Evolutionary conservation across 2,329 filamentous ascomycete species (phyloP).

Genomic region (Thelonectria discophora): DNA sequence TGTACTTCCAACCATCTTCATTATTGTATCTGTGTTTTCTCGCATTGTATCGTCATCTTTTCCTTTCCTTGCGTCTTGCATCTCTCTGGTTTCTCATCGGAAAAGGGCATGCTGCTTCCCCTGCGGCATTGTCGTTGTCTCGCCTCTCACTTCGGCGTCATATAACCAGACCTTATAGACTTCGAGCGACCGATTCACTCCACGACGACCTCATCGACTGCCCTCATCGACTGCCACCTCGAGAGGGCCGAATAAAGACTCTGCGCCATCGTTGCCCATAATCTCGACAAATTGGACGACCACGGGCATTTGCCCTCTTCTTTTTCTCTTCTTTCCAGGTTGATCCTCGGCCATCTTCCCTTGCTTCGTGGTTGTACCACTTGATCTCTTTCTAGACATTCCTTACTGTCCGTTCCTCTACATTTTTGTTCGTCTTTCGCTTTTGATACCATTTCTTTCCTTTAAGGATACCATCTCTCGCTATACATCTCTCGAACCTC

Average conservation of each 20-base stretch:
- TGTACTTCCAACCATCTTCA: constrained; percentile 31
- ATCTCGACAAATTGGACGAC: constrained; percentile 39
- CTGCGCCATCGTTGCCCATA: constrained; percentile 22
- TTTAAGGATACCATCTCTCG: constrained; percentile 8
- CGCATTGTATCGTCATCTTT: constrained; percentile 23
- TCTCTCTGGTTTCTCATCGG: constrained; percentile 23
- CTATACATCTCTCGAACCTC: constrained; percentile 15
- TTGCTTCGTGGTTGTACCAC: constrained; percentile 42
- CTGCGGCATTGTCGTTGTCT: constrained; percentile 39
- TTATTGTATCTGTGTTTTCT: constrained; percentile 18
- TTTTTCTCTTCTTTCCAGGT: constrained; percentile 55
- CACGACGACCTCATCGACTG: neutral
- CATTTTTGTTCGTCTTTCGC: neutral
- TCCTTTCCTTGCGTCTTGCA: constrained; percentile 13
- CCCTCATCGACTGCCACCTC: constrained; percentile 2
- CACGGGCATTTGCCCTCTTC: constrained; percentile 35
- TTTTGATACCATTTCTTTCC: constrained; percentile 35
- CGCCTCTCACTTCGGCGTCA: constrained; percentile 40
- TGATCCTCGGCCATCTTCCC: constrained; percentile 63
- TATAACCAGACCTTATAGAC: constrained; percentile 30
- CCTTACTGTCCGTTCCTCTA: constrained; percentile 28
- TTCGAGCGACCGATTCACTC: constrained; percentile 3
- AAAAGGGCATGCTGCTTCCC: constrained; percentile 41
- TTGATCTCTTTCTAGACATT: constrained; percentile 36
- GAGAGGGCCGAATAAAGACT: constrained; percentile 8